A percentile compares a stretch with the other conserved stretches of the same genome.
phyloP scores from a whole-genome alignment of 2,329 filamentous ascomycete species.

The Hypoxylon sp. region DNA sequence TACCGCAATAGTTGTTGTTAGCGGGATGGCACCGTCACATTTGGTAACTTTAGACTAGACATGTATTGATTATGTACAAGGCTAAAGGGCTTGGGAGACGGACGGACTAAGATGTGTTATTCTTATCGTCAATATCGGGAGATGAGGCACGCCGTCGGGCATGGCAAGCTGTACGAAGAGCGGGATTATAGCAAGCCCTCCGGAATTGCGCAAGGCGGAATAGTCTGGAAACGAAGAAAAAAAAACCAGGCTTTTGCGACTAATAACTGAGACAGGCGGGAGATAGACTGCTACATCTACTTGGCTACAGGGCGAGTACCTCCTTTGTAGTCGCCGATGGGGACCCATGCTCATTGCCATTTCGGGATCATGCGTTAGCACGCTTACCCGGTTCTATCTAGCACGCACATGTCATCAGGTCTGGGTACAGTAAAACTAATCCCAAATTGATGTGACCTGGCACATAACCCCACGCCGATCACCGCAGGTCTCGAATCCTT shows the following conservation, averaged over 20 bases:
- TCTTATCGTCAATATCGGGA: not conserved
- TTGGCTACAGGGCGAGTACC: constrained; percentile 1
- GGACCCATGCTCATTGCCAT: constrained; percentile 34
- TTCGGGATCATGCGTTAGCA: constrained; percentile 44
- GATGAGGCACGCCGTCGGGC: constrained; percentile 14
- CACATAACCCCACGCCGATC: constrained; percentile 46
- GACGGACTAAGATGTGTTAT: constrained; percentile 9
- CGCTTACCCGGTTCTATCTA: constrained; percentile 47
- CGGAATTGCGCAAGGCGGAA: constrained; percentile 34
- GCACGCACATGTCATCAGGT: constrained; percentile 42
- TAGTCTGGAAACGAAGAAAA: constrained; percentile 23
- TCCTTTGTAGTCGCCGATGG: constrained; percentile 36
- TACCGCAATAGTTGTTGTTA: constrained; percentile 42
- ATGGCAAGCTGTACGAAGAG: constrained; percentile 3
- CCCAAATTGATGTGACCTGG: constrained; percentile 45
- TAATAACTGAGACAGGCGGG: constrained; percentile 11
- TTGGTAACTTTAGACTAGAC: constrained; percentile 39
- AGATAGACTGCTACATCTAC: constrained; percentile 32
- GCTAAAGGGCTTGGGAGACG: constrained; percentile 20
- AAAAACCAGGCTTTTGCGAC: constrained; percentile 6
- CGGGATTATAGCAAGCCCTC: constrained; percentile 22
- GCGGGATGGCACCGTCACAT: constrained; percentile 48
- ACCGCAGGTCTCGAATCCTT: constrained; percentile 43
- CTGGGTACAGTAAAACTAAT: constrained; percentile 42
- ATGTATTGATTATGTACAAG: constrained; percentile 40